A percentile compares a stretch with the other conserved stretches of the same genome.
These are phyloP conservation scores for Fragilaria crotonensis DNA, from an alignment of 108 stramenopile species.

Conservation along the genomic window DNA sequence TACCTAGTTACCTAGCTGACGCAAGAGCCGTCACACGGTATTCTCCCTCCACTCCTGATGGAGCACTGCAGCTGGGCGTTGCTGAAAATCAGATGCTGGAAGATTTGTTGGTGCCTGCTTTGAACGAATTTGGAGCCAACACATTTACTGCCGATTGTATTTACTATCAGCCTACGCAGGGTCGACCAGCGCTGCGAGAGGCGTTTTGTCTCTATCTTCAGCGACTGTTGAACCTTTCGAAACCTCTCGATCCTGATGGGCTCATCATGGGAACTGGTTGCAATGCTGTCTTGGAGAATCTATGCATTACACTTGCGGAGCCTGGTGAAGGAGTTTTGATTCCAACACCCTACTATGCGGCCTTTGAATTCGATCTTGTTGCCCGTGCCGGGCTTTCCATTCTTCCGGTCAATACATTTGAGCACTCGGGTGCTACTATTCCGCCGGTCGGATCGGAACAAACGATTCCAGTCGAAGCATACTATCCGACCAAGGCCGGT, in stretches of 20 bases:
- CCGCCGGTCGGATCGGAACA: slow-evolving; percentile 4
- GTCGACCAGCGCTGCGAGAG: slow-evolving; percentile 33
- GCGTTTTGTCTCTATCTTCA: slow-evolving; percentile 59
- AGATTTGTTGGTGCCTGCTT: slow-evolving; percentile 46
- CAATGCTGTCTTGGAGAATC: slow-evolving; percentile 83
- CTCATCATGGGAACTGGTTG: slow-evolving; percentile 77
- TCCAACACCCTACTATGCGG: slow-evolving; percentile 90
- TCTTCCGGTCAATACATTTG: slow-evolving; percentile 58
- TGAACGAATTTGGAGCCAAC: slow-evolving; percentile 24
- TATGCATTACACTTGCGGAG: slow-evolving; percentile 69
- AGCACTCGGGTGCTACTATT: neutral
- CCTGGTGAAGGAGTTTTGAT: slow-evolving; percentile 83
- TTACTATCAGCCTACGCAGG: slow-evolving; percentile 84
- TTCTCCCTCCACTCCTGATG: slow-evolving; percentile 38
- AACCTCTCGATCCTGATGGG: slow-evolving; percentile 47
- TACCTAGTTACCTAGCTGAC: slow-evolving; percentile 66
- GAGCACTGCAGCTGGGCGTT: slow-evolving; percentile 70
- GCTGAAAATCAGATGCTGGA: slow-evolving; percentile 79
- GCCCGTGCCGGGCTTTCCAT: slow-evolving; percentile 62
- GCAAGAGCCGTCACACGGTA: slow-evolving; percentile 57
- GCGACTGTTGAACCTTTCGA: slow-evolving; percentile 26
- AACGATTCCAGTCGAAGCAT: slow-evolving; percentile 11
- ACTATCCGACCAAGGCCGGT: slow-evolving; percentile 58
- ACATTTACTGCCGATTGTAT: slow-evolving; percentile 61
- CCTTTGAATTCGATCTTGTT: slow-evolving; percentile 87